These are phyloP conservation scores for Cordyceps farinosa DNA, from an alignment of 2,329 filamentous ascomycete species.

Conservation along the genomic window DNA sequence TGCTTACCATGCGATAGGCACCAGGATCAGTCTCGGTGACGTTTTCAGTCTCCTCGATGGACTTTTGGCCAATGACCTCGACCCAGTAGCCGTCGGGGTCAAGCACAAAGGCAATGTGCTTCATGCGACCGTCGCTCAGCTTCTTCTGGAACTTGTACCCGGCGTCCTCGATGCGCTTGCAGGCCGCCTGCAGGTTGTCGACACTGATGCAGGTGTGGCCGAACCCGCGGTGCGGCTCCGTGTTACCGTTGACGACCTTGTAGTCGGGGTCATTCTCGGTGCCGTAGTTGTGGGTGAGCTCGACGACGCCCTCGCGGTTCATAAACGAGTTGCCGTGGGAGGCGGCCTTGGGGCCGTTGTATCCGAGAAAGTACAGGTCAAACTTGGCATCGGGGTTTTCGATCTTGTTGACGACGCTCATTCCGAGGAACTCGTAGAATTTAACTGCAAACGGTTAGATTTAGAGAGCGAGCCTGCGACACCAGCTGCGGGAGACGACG, in stretches of 20 bases:
- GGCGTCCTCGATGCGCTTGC: slow-evolving; percentile 81
- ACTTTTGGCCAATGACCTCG: slow-evolving; percentile 73
- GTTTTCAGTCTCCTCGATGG: slow-evolving; percentile 66
- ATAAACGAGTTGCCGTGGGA: slow-evolving; percentile 68
- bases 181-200: slow-evolving; percentile 83
- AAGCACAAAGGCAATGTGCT: slow-evolving; percentile 82
- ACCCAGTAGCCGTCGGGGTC: slow-evolving; percentile 89
- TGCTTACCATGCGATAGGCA: slow-evolving; percentile 66
- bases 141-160: slow-evolving; percentile 96
- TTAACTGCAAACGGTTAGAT: slow-evolving; percentile 53
- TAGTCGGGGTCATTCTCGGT: slow-evolving; percentile 82
- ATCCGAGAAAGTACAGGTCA: slow-evolving; percentile 92
- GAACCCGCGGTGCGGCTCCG: slow-evolving; percentile 78
- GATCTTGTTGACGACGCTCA: slow-evolving; percentile 78
- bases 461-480: slow-evolving; percentile 6
- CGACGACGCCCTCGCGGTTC: slow-evolving; percentile 86
- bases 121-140: slow-evolving; percentile 82
- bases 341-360: slow-evolving; percentile 71
- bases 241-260: slow-evolving; percentile 82
- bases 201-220: slow-evolving; percentile 83
- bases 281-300: slow-evolving; percentile 81
- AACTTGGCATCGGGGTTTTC: slow-evolving; percentile 86
- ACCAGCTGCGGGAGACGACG: slow-evolving; percentile 20
- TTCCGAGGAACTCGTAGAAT: slow-evolving; percentile 90
- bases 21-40: slow-evolving; percentile 67